Conservation (phyloP, 352 stramenopile genomes). For the Albugo laibachii region DNA sequence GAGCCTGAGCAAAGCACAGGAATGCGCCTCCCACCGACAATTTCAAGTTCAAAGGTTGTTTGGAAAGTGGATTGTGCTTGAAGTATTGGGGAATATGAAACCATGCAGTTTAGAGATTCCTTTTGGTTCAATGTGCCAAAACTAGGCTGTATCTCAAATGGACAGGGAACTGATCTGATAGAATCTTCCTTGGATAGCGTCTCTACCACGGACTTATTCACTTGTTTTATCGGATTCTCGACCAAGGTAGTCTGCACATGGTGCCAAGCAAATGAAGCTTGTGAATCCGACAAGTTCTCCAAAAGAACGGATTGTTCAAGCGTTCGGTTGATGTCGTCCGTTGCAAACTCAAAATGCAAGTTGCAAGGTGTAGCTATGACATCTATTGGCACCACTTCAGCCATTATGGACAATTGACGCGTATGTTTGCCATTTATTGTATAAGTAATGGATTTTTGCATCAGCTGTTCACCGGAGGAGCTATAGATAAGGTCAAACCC, state of each 20-base stretch:
- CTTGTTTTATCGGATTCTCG: neutral
- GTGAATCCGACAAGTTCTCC: slow-evolving; percentile 81
- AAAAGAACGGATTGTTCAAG: slow-evolving; percentile 47
- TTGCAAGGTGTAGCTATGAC: slow-evolving; percentile 34
- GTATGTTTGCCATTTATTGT: slow-evolving; percentile 72
- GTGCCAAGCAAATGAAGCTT: slow-evolving; percentile 72
- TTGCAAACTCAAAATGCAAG: slow-evolving; percentile 64
- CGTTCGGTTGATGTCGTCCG: slow-evolving; percentile 19
- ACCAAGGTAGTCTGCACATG: slow-evolving; percentile 6
- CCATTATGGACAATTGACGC: slow-evolving; percentile 65
- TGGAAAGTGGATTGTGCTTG: too few relatives aligned
- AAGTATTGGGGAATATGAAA: too few relatives aligned
- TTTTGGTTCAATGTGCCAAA: too few relatives aligned
- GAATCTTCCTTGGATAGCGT: too few relatives aligned
- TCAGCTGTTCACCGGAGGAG: slow-evolving; percentile 58
- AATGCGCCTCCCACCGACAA: too few relatives aligned
- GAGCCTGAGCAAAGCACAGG: too few relatives aligned
- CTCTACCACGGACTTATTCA: too few relatives aligned
- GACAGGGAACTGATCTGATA: too few relatives aligned
- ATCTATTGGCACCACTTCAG: slow-evolving; percentile 80
- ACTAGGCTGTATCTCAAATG: too few relatives aligned
- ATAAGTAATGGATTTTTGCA: slow-evolving; percentile 63
- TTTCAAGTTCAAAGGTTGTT: too few relatives aligned
- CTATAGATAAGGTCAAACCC: slow-evolving; percentile 84
- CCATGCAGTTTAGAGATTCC: too few relatives aligned